Conservation (phyloP, 148 eudicot species). For the Gaultheria prostrata region DNA sequence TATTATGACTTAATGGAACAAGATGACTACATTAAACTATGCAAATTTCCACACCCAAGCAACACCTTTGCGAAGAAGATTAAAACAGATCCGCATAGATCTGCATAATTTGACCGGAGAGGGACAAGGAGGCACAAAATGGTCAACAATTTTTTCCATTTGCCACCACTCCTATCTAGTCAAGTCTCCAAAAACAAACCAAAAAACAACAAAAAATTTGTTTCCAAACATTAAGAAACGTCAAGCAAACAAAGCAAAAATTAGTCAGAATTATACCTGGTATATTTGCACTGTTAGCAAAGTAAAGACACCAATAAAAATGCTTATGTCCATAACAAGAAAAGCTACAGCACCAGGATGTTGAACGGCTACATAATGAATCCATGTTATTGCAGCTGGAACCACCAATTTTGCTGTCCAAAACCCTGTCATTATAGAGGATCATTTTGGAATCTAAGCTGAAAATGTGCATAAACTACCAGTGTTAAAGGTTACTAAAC, state of each 20-base stretch:
- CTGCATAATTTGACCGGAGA: background rate
- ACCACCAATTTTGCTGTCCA: slow-evolving; percentile 50
- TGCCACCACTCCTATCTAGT: background rate
- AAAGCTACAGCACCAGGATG: slow-evolving; percentile 69
- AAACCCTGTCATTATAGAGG: slow-evolving; percentile 56
- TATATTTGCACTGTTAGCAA: slow-evolving; percentile 50
- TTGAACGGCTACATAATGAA: slow-evolving; percentile 40
- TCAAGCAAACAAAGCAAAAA: background rate
- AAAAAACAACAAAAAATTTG: background rate
- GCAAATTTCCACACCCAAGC: background rate
- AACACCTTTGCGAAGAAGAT: background rate
- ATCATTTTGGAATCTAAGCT: slow-evolving; percentile 15
- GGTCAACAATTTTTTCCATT: background rate
- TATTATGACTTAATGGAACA: slow-evolving; percentile 1
- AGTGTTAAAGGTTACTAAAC: slow-evolving; percentile 9
- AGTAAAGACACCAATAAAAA: slow-evolving; percentile 57
- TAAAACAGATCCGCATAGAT: background rate
- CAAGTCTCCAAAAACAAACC: background rate
- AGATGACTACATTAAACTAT: background rate
- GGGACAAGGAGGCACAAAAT: background rate
- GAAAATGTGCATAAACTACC: background rate
- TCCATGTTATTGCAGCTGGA: slow-evolving; percentile 57
- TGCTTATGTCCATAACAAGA: slow-evolving; percentile 53
- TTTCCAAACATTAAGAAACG: background rate
- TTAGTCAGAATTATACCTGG: slow-evolving; percentile 45